Conservation (phyloP, 2,329 filamentous ascomycete species). For the Chrysoporthe puriensis region DNA sequence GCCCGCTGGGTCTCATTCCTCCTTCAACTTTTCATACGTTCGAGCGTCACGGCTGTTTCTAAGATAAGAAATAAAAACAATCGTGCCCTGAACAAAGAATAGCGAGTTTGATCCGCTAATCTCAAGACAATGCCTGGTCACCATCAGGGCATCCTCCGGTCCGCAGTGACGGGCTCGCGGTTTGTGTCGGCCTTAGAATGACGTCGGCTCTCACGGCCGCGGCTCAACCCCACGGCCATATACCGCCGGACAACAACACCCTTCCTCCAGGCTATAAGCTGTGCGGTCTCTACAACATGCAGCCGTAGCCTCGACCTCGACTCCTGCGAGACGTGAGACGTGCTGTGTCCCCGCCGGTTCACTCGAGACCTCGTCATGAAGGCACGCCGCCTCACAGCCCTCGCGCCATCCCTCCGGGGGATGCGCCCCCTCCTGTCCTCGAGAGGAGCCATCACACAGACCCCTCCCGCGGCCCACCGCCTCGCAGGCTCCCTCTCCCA, state of each 20-base stretch:
- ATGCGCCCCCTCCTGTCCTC: slow-evolving; percentile 27
- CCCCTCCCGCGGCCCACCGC: slow-evolving; percentile 37
- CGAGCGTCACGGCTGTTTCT: too few species aligned
- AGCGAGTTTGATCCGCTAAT: not conserved
- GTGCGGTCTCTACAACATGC: not conserved
- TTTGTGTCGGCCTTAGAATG: slow-evolving; percentile 28
- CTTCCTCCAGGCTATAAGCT: not conserved
- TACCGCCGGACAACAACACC: slow-evolving; percentile 3
- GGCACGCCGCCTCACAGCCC: slow-evolving; percentile 26
- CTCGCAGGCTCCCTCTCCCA: slow-evolving; percentile 57
- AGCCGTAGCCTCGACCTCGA: not conserved
- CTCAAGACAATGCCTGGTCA: not conserved
- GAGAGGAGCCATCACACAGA: slow-evolving; percentile 19
- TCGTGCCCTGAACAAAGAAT: not conserved
- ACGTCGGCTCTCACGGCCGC: slow-evolving; percentile 12
- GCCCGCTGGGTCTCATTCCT: not conserved
- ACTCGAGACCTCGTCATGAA: slow-evolving; percentile 22
- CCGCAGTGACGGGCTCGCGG: slow-evolving; percentile 16
- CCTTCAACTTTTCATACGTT: not conserved
- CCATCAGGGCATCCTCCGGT: not conserved
- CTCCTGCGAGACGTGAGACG: not conserved
- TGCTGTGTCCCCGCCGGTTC: not conserved
- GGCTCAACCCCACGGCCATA: slow-evolving; percentile 12
- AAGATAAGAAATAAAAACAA: not conserved
- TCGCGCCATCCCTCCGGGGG: slow-evolving; percentile 22